These are phyloP conservation scores for Colletotrichum musicola DNA, from an alignment of 2,329 filamentous ascomycete species.

Conservation along the genomic window DNA sequence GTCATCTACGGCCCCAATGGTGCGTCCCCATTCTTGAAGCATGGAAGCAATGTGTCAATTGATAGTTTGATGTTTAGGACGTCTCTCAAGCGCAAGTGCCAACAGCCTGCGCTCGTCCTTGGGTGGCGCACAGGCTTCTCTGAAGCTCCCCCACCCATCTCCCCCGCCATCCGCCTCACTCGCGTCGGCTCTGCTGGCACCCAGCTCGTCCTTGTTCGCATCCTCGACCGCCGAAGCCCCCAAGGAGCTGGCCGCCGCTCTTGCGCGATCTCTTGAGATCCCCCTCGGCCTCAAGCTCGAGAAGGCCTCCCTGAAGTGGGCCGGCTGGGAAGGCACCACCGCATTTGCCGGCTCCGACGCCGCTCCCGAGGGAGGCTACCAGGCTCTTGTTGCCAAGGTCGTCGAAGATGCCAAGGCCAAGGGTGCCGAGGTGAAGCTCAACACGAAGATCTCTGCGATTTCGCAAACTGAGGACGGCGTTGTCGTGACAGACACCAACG, in stretches of 20 bases:
- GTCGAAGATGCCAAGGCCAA: conserved; percentile 32
- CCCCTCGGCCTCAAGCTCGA: conserved; percentile 36
- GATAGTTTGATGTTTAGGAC: conserved; percentile 1
- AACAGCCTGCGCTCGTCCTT: conserved; percentile 25
- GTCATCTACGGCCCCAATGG: conserved; percentile 33
- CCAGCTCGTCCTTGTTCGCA: conserved; percentile 20
- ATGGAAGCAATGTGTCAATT: background rate
- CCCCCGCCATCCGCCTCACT: conserved; percentile 27
- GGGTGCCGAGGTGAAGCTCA: conserved; percentile 30
- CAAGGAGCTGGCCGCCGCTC: conserved; percentile 26
- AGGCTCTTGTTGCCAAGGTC: conserved; percentile 29
- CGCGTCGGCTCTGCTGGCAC: conserved; percentile 29
- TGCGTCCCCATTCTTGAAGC: background rate
- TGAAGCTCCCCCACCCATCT: conserved; percentile 30
- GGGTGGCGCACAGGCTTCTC: conserved; percentile 29
- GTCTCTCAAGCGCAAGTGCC: conserved; percentile 26
- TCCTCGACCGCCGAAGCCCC: background rate
- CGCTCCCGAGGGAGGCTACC: conserved; percentile 35
- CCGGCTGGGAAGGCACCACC: conserved; percentile 29
- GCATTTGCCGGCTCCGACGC: conserved; percentile 34
- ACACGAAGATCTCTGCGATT: conserved; percentile 23
- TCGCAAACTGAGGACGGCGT: conserved; percentile 15
- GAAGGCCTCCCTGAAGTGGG: conserved; percentile 36
- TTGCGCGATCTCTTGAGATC: conserved; percentile 36
- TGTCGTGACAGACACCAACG: conserved; percentile 23